These are phyloP conservation scores for Fagus crenata DNA, from an alignment of 306 rosid genomes.

Conservation along the genomic window DNA sequence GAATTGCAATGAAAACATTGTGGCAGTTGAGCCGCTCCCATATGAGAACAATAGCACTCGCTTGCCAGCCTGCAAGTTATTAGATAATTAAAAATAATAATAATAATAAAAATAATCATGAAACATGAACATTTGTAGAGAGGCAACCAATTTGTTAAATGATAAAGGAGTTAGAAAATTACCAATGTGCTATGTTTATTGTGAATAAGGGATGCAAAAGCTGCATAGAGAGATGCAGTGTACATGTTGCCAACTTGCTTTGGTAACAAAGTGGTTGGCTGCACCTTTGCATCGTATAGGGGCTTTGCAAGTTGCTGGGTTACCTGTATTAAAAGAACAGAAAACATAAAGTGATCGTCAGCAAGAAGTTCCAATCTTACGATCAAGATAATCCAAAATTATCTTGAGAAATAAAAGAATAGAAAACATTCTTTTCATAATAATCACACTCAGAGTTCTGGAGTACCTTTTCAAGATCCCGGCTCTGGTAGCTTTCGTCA, in stretches of 20 bases:
- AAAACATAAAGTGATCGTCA: conserved; percentile 11
- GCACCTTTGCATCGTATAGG: conserved; percentile 78
- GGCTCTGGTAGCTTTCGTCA: conserved; percentile 88
- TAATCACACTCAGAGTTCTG: conserved; percentile 1
- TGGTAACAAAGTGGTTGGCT: conserved; percentile 86
- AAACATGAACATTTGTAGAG: conserved; percentile 7
- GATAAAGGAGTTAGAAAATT: conserved; percentile 24
- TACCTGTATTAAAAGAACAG: conserved; percentile 39
- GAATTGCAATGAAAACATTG: conserved; percentile 82
- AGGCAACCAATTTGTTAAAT: conserved; percentile 13
- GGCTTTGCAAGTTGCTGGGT: conserved; percentile 92
- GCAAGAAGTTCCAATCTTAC: conserved; percentile 20
- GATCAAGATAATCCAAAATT: not conserved
- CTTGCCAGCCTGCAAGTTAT: conserved; percentile 60
- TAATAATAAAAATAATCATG: conserved; percentile 29
- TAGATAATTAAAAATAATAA: conserved; percentile 15
- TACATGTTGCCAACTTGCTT: conserved; percentile 99
- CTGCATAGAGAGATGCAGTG: conserved; percentile 98
- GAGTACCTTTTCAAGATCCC: conserved; percentile 91
- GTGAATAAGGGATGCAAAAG: conserved; percentile 88
- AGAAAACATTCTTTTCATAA: conserved; percentile 9
- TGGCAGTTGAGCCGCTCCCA: conserved; percentile 88
- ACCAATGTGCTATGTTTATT: conserved; percentile 75
- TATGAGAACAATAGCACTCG: conserved; percentile 87
- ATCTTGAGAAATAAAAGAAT: not conserved